phyloP scores from a whole-genome alignment of 148 eudicot species.

The Silene conica region DNA sequence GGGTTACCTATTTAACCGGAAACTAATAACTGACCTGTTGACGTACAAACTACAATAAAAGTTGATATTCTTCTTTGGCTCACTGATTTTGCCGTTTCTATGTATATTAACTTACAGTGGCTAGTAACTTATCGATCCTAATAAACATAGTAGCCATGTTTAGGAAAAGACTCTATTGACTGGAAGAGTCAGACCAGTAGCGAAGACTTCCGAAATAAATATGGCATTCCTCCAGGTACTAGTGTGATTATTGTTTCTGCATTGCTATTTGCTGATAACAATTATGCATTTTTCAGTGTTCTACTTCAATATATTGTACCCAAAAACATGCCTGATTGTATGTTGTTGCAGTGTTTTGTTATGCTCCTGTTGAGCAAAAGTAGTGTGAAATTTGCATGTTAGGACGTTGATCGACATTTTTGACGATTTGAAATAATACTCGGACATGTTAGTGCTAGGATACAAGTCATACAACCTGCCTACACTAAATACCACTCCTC shows the following conservation, averaged over 20 bases:
- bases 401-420: background rate
- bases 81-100: background rate
- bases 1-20: background rate
- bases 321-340: too few relatives aligned
- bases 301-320: background rate
- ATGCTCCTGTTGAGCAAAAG: too few relatives aligned
- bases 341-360: too few relatives aligned
- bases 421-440: background rate
- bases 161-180: constrained; percentile 36
- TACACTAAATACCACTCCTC: too few relatives aligned
- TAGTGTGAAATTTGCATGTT: background rate
- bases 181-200: constrained; percentile 50
- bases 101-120: background rate
- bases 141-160: constrained; percentile 12
- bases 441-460: too few relatives aligned
- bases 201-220: constrained; percentile 47
- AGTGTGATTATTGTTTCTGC: constrained; percentile 4
- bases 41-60: background rate
- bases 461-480: too few relatives aligned
- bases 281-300: background rate
- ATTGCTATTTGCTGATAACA: background rate
- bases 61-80: background rate
- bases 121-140: constrained; percentile 9
- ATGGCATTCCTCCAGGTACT: constrained; percentile 63
- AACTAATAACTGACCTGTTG: background rate